phyloP scores from a whole-genome alignment of 2,329 filamentous ascomycete genomes.

The Ophiostoma ips region DNA sequence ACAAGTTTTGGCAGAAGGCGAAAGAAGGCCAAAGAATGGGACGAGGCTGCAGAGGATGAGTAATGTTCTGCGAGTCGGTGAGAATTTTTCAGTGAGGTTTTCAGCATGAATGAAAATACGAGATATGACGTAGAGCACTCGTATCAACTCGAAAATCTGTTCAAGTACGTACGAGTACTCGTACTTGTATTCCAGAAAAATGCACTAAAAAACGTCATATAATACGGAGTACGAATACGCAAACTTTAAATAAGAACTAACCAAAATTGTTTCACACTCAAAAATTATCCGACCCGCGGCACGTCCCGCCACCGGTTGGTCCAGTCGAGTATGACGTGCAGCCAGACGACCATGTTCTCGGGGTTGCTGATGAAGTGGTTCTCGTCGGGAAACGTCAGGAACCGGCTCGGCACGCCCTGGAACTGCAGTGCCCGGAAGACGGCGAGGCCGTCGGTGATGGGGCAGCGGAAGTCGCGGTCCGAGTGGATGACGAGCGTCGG shows the following conservation, averaged over 20 bases:
- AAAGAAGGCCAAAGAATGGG: background rate
- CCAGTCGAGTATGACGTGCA: conserved; percentile 52
- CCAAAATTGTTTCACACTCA: no score
- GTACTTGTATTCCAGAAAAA: no score
- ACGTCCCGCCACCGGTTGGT: conserved; percentile 34
- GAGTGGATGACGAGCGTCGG: conserved; percentile 63
- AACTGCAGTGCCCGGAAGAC: conserved; percentile 61
- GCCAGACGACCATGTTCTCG: conserved; percentile 57
- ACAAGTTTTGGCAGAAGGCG: background rate
- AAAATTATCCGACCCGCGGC: background rate
- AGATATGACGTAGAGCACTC: no score
- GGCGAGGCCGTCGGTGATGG: conserved; percentile 41
- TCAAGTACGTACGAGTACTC: no score
- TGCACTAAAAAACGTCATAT: no score
- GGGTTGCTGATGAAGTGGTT: conserved; percentile 56
- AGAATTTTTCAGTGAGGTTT: no score
- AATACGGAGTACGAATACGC: no score
- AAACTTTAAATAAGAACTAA: no score
- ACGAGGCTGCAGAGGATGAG: background rate
- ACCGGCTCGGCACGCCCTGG: conserved; percentile 51
- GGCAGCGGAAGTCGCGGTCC: conserved; percentile 49
- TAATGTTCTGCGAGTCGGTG: no score
- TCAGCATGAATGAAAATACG: no score
- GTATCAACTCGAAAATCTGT: no score
- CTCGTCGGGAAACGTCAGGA: conserved; percentile 61